Conservation (phyloP, 495 filamentous ascomycete species). For the Penicillium macrosclerotiorum region DNA sequence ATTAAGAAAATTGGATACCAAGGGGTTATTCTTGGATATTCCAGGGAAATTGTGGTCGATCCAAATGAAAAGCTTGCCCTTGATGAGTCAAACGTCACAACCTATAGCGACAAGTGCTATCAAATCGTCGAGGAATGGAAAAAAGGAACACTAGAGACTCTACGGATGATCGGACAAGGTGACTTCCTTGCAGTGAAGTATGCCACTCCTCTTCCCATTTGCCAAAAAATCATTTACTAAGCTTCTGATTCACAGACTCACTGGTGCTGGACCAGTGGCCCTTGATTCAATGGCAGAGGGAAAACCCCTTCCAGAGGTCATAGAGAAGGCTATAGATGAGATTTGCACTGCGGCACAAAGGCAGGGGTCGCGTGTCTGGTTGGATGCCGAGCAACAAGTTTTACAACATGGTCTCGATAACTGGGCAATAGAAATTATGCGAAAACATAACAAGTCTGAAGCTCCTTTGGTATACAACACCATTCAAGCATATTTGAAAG, state of each 20-base stretch:
- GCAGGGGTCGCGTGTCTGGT: slow-evolving; percentile 36
- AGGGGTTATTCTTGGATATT: slow-evolving; percentile 80
- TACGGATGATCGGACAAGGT: slow-evolving; percentile 59
- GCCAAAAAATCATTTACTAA: background rate
- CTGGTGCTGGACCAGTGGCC: slow-evolving; percentile 32
- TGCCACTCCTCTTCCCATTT: slow-evolving; percentile 6
- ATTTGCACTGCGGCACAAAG: slow-evolving; percentile 25
- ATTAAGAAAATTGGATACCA: slow-evolving; percentile 67
- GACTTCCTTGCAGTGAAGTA: slow-evolving; percentile 81
- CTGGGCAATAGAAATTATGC: slow-evolving; percentile 41
- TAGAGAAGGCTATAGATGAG: slow-evolving; percentile 31
- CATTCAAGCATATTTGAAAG: slow-evolving; percentile 41
- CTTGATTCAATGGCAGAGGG: slow-evolving; percentile 27
- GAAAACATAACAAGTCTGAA: slow-evolving; percentile 28
- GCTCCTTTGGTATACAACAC: slow-evolving; percentile 38
- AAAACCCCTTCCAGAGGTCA: slow-evolving; percentile 19
- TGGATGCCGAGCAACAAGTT: slow-evolving; percentile 40
- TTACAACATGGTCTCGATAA: slow-evolving; percentile 35
- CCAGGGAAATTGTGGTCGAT: slow-evolving; percentile 67
- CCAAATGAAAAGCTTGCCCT: slow-evolving; percentile 37
- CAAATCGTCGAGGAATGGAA: slow-evolving; percentile 65
- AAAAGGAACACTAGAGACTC: slow-evolving; percentile 66
- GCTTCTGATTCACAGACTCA: slow-evolving; percentile 17
- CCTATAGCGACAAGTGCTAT: slow-evolving; percentile 25
- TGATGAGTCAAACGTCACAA: slow-evolving; percentile 9